Evolutionary conservation across 108 stramenopile genomes (phyloP).

Genomic region (Aurantiochytrium sp.): DNA sequence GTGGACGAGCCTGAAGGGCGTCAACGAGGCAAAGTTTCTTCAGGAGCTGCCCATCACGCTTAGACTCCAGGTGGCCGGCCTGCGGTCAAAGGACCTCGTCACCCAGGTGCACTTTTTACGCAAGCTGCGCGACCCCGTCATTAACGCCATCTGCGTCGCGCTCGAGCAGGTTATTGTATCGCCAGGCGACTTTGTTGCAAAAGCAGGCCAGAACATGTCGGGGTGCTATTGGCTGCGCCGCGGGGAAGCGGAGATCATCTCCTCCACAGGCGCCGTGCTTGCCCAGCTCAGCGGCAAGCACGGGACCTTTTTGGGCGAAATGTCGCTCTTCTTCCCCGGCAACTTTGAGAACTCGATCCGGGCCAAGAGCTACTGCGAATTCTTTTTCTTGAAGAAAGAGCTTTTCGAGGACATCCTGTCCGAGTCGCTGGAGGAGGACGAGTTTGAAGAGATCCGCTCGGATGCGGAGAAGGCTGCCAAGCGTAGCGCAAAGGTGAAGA

Average conservation of each 20-base stretch:
- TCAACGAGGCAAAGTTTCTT: background rate
- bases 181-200: background rate
- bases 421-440: background rate
- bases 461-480: background rate
- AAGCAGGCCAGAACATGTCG: background rate
- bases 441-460: background rate
- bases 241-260: background rate
- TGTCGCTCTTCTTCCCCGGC: background rate
- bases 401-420: conserved; percentile 5
- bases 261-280: background rate
- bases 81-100: background rate
- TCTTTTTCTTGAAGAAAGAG: background rate
- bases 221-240: conserved; percentile 10
- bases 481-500: conserved; percentile 19
- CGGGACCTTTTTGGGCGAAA: background rate
- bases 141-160: background rate
- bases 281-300: background rate
- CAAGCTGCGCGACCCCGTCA: background rate
- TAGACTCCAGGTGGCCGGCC: background rate
- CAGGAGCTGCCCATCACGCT: conserved; percentile 16
- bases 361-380: conserved; percentile 17
- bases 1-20: conserved; percentile 26
- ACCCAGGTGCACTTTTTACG: background rate
- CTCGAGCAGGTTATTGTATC: background rate
- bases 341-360: background rate